Percentiles rank a stretch among this genome's conserved stretches.
phyloP scores from a whole-genome alignment of 768 basidiomycete genomes.

The Tubosaeta brunneosetosa region DNA sequence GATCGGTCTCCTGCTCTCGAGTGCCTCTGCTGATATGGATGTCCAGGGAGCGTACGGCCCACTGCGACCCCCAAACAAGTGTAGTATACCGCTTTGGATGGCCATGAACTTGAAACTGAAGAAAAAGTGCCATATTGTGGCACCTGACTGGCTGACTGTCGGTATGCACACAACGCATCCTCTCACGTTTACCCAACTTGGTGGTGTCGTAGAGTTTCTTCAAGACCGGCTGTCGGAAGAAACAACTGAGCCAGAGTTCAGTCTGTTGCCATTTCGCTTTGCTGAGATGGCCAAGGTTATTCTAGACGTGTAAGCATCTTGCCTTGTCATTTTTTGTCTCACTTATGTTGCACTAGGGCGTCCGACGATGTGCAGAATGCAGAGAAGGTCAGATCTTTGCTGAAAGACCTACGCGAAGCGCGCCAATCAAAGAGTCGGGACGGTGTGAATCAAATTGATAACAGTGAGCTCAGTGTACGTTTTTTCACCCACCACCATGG shows the following conservation, averaged over 20 bases:
- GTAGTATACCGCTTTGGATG: slow-evolving; percentile 93
- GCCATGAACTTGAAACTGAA: slow-evolving; percentile 91
- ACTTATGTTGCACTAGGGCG: slow-evolving; percentile 48
- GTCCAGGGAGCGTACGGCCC: slow-evolving; percentile 88
- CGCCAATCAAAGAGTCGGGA: slow-evolving; percentile 90
- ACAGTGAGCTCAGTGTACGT: slow-evolving; percentile 75
- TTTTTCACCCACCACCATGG: not conserved
- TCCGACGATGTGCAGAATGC: slow-evolving; percentile 85
- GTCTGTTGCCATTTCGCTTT: slow-evolving; percentile 79
- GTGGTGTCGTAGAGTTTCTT: slow-evolving; percentile 58
- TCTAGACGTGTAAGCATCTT: slow-evolving; percentile 75
- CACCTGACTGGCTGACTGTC: slow-evolving; percentile 84
- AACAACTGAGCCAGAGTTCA: slow-evolving; percentile 69
- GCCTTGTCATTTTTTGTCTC: not conserved
- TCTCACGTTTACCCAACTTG: not conserved
- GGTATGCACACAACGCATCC: slow-evolving; percentile 46
- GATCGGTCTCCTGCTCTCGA: slow-evolving; percentile 30
- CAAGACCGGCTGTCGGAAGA: slow-evolving; percentile 72
- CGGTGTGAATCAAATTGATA: slow-evolving; percentile 75
- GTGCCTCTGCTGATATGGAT: slow-evolving; percentile 6
- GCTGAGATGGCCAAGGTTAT: slow-evolving; percentile 88
- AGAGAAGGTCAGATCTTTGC: slow-evolving; percentile 75
- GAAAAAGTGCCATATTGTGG: slow-evolving; percentile 89
- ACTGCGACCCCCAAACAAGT: slow-evolving; percentile 79
- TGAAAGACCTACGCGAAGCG: slow-evolving; percentile 95